phyloP scores from a whole-genome alignment of 768 basidiomycete species.

The Termitomyces sp. region DNA sequence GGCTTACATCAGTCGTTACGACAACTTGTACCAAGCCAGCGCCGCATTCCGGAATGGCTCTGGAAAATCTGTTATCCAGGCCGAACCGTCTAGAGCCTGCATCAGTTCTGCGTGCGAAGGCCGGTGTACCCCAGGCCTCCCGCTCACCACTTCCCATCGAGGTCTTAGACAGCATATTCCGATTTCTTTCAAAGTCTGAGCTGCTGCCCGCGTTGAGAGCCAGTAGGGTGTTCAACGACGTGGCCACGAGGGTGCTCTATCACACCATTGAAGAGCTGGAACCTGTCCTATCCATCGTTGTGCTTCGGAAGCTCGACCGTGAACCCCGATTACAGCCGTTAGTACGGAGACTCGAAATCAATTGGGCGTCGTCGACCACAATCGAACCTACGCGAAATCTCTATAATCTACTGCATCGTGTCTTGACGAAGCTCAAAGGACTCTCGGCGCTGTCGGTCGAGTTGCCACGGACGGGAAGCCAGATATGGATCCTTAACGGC shows the following conservation, averaged over 20 bases:
- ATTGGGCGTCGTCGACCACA: slow-evolving; percentile 26
- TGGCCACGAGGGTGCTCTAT: slow-evolving; percentile 31
- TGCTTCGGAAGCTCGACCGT: slow-evolving; percentile 39
- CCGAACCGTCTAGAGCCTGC: not conserved
- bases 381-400: slow-evolving; percentile 43
- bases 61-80: slow-evolving; percentile 1
- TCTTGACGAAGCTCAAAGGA: slow-evolving; percentile 36
- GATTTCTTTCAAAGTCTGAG: slow-evolving; percentile 18
- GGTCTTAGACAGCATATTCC: slow-evolving; percentile 30
- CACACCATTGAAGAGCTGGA: slow-evolving; percentile 32
- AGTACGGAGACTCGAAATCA: slow-evolving; percentile 48
- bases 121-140: not conserved
- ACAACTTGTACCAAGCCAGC: not conserved
- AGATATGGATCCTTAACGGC: slow-evolving; percentile 49
- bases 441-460: slow-evolving; percentile 50
- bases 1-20: slow-evolving; percentile 7
- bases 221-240: slow-evolving; percentile 28
- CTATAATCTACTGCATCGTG: slow-evolving; percentile 46
- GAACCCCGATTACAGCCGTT: slow-evolving; percentile 36
- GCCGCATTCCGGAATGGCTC: slow-evolving; percentile 1
- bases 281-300: slow-evolving; percentile 29
- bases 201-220: slow-evolving; percentile 23
- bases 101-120: not conserved
- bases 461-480: slow-evolving; percentile 38
- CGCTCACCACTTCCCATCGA: slow-evolving; percentile 31